phyloP scores from a whole-genome alignment of 768 basidiomycete species.

The Pholiota conissans region DNA sequence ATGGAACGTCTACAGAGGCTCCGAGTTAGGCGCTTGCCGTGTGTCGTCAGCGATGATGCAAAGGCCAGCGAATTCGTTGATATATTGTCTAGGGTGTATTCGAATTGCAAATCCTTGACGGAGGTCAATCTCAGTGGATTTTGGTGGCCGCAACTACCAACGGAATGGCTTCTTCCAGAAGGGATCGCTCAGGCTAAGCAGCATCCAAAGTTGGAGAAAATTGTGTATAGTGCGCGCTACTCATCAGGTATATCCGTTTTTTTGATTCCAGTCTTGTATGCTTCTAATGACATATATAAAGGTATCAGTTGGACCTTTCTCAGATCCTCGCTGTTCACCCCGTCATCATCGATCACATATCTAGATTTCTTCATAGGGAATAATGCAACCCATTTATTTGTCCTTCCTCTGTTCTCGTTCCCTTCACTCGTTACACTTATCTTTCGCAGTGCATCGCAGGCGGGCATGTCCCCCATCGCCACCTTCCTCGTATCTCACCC shows the following conservation, averaged over 20 bases:
- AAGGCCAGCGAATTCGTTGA: constrained; percentile 1
- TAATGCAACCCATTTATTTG: background rate
- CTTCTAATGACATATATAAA: background rate
- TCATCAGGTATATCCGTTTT: background rate
- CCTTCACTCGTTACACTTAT: constrained; percentile 1
- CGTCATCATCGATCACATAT: background rate
- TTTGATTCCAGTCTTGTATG: background rate
- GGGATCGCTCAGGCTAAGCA: background rate
- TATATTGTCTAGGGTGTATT: constrained; percentile 4
- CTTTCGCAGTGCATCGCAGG: background rate
- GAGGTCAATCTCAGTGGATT: background rate
- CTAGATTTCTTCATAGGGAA: constrained; percentile 2
- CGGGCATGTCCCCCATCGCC: background rate
- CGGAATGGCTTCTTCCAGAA: background rate
- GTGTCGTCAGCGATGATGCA: background rate
- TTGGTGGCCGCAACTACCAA: background rate
- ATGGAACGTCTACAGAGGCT: constrained; percentile 1
- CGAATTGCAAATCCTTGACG: background rate
- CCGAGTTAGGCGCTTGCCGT: constrained; percentile 1
- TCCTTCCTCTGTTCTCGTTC: background rate
- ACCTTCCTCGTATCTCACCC: constrained; percentile 9
- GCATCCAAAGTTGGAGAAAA: background rate
- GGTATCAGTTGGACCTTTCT: constrained; percentile 4
- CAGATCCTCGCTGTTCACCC: background rate
- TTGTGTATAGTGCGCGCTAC: background rate